Evolutionary conservation across 1,284 basidiomycete species (phyloP), one percentile per base, ranked within the genome.

Genomic region (Ustanciosporium gigantosporum): DNA sequence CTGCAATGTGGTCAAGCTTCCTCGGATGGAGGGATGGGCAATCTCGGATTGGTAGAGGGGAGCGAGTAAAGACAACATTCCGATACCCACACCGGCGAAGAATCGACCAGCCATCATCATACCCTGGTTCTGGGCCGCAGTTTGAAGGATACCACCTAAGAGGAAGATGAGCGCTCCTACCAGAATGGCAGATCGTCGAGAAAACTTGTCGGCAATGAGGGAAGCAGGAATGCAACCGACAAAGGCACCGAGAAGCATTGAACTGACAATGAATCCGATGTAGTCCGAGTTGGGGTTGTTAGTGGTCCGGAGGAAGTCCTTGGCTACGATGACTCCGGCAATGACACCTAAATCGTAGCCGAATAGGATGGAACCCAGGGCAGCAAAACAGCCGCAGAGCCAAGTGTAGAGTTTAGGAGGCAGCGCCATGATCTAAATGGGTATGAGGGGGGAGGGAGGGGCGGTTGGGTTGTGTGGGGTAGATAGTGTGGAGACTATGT

Each of bases 91-190:
- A 23, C 79, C 79, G 8, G 84, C 84, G 49, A 86, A 82, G 80
- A 86, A 85, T 3, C 85, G 80, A 4, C 85, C 85, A 9, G 82
- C 83, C 24, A 85, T 79, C 83, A 87, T 85, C 79, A 83, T 83
- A 41, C 81, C 82, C 71, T 84, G 81, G 68, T 82, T 84, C 46
- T 77, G 74, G 0, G 84, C 83, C 6, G 79, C 82, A 1, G 83
- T 82, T 58, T 80, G 79, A 4, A 80, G 52, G 4, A 79, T 78
- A 17, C 84, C 84, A 4, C 85, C 85, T 25, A 86, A 50, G 19
- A 85, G 81, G 74, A 80, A 82, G 29, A 80, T 66, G 34, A 79
- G 34, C 35, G 74, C 74, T 31, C 75, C 80, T 11, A 74, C 74
- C 25, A 81, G 73, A 65, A 82, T 79, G 32, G 75, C 78, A 20